A percentile compares a stretch with the other conserved stretches of the same genome.
These are phyloP conservation scores for Colletotrichum sp. DNA, from an alignment of 2,329 filamentous ascomycete species.

Conservation along the genomic window DNA sequence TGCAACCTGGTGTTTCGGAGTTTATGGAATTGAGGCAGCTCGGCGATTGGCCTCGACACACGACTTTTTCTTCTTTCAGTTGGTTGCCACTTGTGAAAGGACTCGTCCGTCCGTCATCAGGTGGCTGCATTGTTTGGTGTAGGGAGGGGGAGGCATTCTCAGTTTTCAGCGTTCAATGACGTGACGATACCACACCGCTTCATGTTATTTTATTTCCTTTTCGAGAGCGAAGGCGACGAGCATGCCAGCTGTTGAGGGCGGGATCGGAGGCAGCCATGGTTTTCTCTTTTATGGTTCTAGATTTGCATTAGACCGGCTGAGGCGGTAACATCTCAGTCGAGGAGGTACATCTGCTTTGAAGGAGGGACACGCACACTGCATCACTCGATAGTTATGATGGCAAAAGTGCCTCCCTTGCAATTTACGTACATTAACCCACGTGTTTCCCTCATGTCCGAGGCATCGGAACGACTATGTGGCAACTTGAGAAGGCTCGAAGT, in stretches of 20 bases:
- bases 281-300: neutral
- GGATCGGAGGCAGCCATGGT: neutral
- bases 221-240: conserved; percentile 22
- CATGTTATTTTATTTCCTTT: neutral
- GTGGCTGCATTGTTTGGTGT: conserved; percentile 1
- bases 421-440: neutral
- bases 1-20: conserved; percentile 8
- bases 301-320: conserved; percentile 14
- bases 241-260: neutral
- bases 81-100: neutral
- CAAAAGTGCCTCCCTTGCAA: neutral
- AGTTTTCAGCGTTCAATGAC: neutral
- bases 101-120: neutral
- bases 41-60: neutral
- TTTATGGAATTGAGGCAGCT: neutral
- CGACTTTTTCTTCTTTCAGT: neutral
- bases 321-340: neutral
- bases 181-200: conserved; percentile 18
- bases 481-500: neutral
- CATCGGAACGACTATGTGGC: neutral
- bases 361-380: neutral
- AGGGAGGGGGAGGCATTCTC: conserved; percentile 6
- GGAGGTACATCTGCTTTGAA: neutral
- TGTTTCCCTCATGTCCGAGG: neutral
- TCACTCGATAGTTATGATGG: neutral